Evolutionary conservation across 202 grass and related monocot genomes (phyloP).

Genomic region (Panicum hallii): DNA sequence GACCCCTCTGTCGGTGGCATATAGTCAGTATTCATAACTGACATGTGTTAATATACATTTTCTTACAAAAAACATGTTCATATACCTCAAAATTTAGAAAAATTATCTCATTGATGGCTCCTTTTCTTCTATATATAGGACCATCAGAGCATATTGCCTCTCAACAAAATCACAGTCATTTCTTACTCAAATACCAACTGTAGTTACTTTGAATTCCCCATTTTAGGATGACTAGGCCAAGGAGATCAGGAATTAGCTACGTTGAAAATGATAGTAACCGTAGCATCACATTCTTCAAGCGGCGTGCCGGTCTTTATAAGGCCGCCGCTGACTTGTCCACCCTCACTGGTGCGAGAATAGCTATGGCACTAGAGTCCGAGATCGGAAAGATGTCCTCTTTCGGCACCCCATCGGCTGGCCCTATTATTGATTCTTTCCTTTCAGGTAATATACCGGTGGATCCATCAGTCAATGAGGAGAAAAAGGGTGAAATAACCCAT

Average conservation of each 20-base stretch:
- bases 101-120: too few relatives aligned
- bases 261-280: not conserved
- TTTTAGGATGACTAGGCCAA: constrained; percentile 7
- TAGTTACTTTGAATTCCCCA: not conserved
- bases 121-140: constrained; percentile 9
- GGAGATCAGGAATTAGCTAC: constrained; percentile 28
- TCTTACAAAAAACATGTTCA: not conserved
- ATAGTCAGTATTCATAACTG: not conserved
- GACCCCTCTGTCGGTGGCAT: not conserved
- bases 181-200: not conserved
- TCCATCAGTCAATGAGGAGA: not conserved
- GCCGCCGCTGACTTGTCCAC: constrained; percentile 3
- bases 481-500: not conserved
- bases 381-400: constrained; percentile 42
- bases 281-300: constrained; percentile 40
- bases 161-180: not conserved
- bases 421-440: constrained; percentile 38
- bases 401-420: constrained; percentile 25
- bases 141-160: not conserved
- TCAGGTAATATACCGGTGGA: not conserved
- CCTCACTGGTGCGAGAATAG: constrained; percentile 42
- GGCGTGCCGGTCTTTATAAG: constrained; percentile 34
- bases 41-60: not conserved
- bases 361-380: constrained; percentile 29
- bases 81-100: not conserved